Conservation (phyloP, 163 green algal species). For the Chlorella variabilis region DNA sequence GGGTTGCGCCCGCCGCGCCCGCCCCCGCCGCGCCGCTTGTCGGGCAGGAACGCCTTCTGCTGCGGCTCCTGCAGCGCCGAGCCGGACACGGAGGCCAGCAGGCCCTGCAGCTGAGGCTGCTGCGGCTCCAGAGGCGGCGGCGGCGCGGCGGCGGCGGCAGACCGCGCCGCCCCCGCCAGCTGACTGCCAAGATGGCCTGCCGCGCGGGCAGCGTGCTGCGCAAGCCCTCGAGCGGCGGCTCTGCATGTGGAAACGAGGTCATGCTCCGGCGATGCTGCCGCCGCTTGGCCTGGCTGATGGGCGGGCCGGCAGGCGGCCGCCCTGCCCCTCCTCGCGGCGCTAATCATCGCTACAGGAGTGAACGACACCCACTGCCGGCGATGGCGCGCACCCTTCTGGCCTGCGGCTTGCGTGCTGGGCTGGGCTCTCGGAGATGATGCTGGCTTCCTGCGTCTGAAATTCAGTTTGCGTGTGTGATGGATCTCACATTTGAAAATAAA, state of each 20-base stretch:
- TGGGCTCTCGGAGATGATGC: no score
- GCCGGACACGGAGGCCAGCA: constrained; percentile 26
- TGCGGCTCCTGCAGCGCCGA: constrained; percentile 2
- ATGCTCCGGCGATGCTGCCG: not conserved
- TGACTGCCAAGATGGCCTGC: not conserved
- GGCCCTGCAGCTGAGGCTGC: constrained; percentile 24
- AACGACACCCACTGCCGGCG: no score
- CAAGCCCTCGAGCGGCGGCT: not conserved
- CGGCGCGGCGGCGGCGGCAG: not conserved
- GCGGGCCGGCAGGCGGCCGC: not conserved
- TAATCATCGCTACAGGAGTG: not conserved
- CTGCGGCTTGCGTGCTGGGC: no score
- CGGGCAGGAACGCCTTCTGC: constrained; percentile 18
- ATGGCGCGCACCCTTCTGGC: no score
- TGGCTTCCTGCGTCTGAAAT: no score
- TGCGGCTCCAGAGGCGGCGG: not conserved
- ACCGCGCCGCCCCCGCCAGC: constrained; percentile 1
- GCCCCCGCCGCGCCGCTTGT: not conserved
- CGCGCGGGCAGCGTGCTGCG: not conserved
- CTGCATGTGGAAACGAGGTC: not conserved
- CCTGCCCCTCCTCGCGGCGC: not conserved
- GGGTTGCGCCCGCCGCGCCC: no score
- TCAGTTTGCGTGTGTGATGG: no score
- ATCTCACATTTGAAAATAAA: no score
- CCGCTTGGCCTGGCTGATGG: not conserved